A percentile compares a stretch with the other conserved stretches of the same genome.
phyloP scores from a whole-genome alignment of 768 basidiomycete species.

The Tylopilus felleus region DNA sequence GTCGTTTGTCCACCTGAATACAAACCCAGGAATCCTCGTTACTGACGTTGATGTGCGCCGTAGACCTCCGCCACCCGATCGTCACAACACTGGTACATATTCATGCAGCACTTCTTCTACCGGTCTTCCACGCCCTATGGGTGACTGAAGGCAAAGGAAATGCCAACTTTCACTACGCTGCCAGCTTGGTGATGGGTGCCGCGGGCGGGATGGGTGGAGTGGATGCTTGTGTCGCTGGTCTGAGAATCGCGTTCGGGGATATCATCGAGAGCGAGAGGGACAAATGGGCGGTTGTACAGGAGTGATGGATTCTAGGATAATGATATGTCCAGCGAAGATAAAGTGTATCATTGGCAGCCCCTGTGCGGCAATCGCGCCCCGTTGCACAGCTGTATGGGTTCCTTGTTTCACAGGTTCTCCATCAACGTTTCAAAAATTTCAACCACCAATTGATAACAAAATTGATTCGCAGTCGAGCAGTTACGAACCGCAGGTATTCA shows the following conservation, averaged over 20 bases:
- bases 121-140: conserved; percentile 92
- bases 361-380: too few species aligned
- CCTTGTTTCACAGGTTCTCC: too few species aligned
- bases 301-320: too few species aligned
- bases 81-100: conserved; percentile 79
- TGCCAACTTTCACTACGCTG: conserved; percentile 97
- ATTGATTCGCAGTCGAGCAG: too few species aligned
- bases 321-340: too few species aligned
- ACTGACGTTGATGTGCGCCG: neutral
- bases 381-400: too few species aligned
- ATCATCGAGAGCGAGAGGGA: conserved; percentile 39
- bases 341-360: too few species aligned
- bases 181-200: conserved; percentile 89
- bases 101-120: conserved; percentile 81
- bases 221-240: conserved; percentile 81
- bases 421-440: too few species aligned
- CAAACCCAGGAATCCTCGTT: neutral
- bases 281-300: conserved; percentile 30
- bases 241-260: conserved; percentile 66
- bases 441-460: too few species aligned
- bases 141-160: conserved; percentile 89
- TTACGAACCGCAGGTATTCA: too few species aligned
- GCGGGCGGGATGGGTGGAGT: conserved; percentile 80
- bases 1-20: conserved; percentile 31
- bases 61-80: conserved; percentile 84